Conservation (phyloP, 1,139 yeast genomes). For the Pichia sorboxylosa region DNA sequence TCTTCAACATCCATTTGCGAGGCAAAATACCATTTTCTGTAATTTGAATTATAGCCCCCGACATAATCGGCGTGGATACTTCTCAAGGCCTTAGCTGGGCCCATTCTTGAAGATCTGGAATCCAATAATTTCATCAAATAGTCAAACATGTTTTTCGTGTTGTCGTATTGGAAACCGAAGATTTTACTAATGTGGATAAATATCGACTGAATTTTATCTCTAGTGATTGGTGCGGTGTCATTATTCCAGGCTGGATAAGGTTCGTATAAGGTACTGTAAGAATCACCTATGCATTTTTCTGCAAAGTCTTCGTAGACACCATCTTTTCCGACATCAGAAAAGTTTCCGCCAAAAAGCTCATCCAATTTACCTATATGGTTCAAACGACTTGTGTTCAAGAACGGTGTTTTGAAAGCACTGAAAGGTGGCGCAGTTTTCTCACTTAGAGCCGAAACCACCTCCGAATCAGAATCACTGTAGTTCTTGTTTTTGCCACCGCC, state of each 20-base stretch:
- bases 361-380: slow-evolving; percentile 28
- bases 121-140: slow-evolving; percentile 51
- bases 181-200: slow-evolving; percentile 40
- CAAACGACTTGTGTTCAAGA: slow-evolving; percentile 35
- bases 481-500: too few relatives aligned
- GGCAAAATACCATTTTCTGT: slow-evolving; percentile 66
- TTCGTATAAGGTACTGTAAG: slow-evolving; percentile 31
- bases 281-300: slow-evolving; percentile 31
- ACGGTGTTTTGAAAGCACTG: slow-evolving; percentile 42
- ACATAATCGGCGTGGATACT: slow-evolving; percentile 63
- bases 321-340: slow-evolving; percentile 17
- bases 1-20: slow-evolving; percentile 58
- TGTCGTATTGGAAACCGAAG: slow-evolving; percentile 62
- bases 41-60: slow-evolving; percentile 60
- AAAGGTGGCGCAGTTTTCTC: slow-evolving; percentile 31
- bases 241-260: slow-evolving; percentile 53
- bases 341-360: slow-evolving; percentile 21
- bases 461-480: slow-evolving; percentile 2
- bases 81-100: slow-evolving; percentile 40
- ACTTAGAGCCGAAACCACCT: slow-evolving; percentile 25
- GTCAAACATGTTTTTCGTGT: slow-evolving; percentile 53
- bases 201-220: slow-evolving; percentile 43
- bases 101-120: slow-evolving; percentile 58
- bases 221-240: slow-evolving; percentile 28
- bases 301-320: slow-evolving; percentile 29